Evolutionary conservation across 2,329 filamentous ascomycete species (phyloP), one percentile per base, ranked within the genome.

Genomic region (Colletotrichum magnum): DNA sequence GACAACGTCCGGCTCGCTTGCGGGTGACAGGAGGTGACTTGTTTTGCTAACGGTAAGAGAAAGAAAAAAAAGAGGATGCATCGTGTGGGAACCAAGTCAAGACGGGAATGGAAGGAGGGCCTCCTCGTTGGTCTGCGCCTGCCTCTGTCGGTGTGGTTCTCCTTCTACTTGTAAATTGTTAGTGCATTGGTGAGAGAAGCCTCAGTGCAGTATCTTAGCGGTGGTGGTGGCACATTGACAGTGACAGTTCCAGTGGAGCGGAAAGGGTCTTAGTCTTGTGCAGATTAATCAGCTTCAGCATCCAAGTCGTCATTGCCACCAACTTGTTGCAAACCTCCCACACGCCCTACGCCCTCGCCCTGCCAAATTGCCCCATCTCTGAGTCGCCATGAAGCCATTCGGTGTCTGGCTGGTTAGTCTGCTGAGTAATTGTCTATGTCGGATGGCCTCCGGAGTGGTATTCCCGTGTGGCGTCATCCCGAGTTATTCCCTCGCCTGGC

Each of bases 381-480:
- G 16, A 5, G 16, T 7, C 16, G 16, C 15, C 41, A 43, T 43
- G 41, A 43, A 43, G 41, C 32, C 53, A 47, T 51, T n/a, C 48
- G 13, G 18, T 10, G 13, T 56, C 4, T 36, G 32, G 13, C 16
- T 10, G 13, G 51, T 1, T 36, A 6, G 32, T 36, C 26, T 66
- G 66, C 56, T 69, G 66, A 69, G 50, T 66, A 60, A 66, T 69
- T 39, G 41, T 36, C 21, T 66, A 52, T 36, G 39, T 41, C 59
- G 28, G 56, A 10, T 36, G 13, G n/a, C 15, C 39, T 32, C 43
- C 39, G 45, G 53, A 54, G 52, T 21, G 43, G 26, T 21, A 16
- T 39, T 51, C 60, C 53, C 16, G 32, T 50, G 54, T 59, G 48
- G 54, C 66, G 60, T 69, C 61, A 69, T 69, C 45, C 61, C 61